A percentile compares a stretch with the other conserved stretches of the same genome.
Conservation (phyloP, 2,329 filamentous ascomycete genomes). For the Plenodomus biglobosus region DNA sequence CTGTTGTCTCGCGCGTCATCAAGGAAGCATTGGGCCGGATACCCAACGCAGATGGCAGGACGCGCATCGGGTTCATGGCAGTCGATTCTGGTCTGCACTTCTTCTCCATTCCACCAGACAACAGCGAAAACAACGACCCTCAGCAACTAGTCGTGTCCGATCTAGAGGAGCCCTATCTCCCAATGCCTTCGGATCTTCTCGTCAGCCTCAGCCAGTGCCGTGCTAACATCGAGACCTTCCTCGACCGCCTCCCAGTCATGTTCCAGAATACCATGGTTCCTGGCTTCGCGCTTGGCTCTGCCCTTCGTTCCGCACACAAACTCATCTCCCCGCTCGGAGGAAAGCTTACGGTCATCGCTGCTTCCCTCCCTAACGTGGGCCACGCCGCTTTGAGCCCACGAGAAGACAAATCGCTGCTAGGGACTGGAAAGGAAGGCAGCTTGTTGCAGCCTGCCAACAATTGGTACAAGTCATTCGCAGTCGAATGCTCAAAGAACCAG, state of each 20-base stretch:
- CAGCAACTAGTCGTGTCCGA: slow-evolving; percentile 94
- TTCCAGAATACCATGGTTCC: slow-evolving; percentile 92
- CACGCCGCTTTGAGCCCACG: slow-evolving; percentile 84
- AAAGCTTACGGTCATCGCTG: slow-evolving; percentile 89
- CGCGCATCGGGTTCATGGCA: slow-evolving; percentile 89
- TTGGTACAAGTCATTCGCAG: slow-evolving; percentile 99
- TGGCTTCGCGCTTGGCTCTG: slow-evolving; percentile 92
- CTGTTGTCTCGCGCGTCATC: slow-evolving; percentile 90
- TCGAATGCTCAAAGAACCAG: slow-evolving; percentile 98
- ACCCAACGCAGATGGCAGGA: slow-evolving; percentile 94
- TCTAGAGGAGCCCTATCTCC: slow-evolving; percentile 93
- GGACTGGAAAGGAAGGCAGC: slow-evolving; percentile 86
- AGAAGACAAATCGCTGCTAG: slow-evolving; percentile 93
- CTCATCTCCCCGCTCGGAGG: slow-evolving; percentile 91
- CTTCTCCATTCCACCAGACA: slow-evolving; percentile 89
- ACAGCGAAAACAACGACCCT: slow-evolving; percentile 79
- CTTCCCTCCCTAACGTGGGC: slow-evolving; percentile 86
- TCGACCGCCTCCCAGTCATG: slow-evolving; percentile 91
- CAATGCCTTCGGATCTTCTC: slow-evolving; percentile 86
- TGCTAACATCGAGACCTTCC: slow-evolving; percentile 86
- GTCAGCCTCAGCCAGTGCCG: slow-evolving; percentile 88
- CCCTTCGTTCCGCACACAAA: slow-evolving; percentile 89
- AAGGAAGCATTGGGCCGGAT: slow-evolving; percentile 93
- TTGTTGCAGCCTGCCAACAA: slow-evolving; percentile 90
- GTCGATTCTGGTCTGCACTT: slow-evolving; percentile 95